Evolutionary conservation across 257 asterid species (phyloP).

Genomic region (Fraxinus cuspidata): DNA sequence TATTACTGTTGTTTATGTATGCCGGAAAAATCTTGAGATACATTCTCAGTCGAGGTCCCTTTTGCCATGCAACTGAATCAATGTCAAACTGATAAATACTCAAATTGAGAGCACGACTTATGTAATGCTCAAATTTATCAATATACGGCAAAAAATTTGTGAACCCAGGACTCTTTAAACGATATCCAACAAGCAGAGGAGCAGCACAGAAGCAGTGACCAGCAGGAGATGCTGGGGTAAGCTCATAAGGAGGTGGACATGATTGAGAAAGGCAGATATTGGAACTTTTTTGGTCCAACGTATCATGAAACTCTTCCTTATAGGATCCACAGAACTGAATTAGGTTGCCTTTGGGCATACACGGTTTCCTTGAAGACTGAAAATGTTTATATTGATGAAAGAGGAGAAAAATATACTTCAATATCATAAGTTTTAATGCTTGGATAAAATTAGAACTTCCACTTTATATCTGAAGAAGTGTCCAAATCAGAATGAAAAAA

Average conservation of each 20-base stretch:
- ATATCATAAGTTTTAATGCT: not conserved
- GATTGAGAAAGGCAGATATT: slow-evolving; percentile 40
- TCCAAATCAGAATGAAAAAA: not conserved
- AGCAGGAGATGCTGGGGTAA: slow-evolving; percentile 53
- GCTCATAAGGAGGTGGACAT: slow-evolving; percentile 68
- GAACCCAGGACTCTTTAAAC: slow-evolving; percentile 93
- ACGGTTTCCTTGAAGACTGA: slow-evolving; percentile 90
- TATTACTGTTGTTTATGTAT: slow-evolving; percentile 29
- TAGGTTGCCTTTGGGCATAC: slow-evolving; percentile 44
- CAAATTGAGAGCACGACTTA: slow-evolving; percentile 60
- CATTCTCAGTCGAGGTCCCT: slow-evolving; percentile 82
- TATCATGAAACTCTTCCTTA: slow-evolving; percentile 37
- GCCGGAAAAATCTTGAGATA: slow-evolving; percentile 73
- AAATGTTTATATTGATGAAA: slow-evolving; percentile 15
- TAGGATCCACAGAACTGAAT: slow-evolving; percentile 53
- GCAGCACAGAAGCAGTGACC: slow-evolving; percentile 72
- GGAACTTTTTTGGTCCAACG: slow-evolving; percentile 27
- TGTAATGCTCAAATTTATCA: slow-evolving; percentile 46
- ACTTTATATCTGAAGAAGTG: slow-evolving; percentile 2
- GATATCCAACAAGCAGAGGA: slow-evolving; percentile 78
- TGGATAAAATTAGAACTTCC: not conserved
- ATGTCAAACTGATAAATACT: slow-evolving; percentile 60
- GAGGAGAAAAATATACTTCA: not conserved
- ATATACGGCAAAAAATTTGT: slow-evolving; percentile 60
- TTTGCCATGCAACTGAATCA: slow-evolving; percentile 62